Evolutionary conservation across 164 flowering plant species (phyloP), one percentile per base, ranked within the genome.

Genomic region (Liriodendron chinense): DNA sequence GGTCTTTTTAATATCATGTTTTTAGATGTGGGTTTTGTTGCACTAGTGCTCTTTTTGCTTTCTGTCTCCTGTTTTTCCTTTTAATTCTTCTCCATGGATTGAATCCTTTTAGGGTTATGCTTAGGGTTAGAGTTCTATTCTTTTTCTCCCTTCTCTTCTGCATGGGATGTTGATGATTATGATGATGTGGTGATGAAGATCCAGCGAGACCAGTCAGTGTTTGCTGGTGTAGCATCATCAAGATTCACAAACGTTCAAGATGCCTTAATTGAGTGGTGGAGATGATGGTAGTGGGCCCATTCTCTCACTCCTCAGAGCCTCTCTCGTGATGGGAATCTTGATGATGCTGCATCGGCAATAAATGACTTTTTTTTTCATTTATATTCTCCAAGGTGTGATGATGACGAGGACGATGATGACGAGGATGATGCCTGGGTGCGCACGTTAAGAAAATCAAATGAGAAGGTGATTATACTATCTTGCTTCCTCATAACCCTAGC

Each of bases 281-380:
- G 24, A 22, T 64, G 57, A n/a, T 71, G 75, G 23, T 7, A 20
- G 78, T 65, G 63, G 74, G 69, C 67, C 67, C 57, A 9, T 53
- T 53, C 57, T 53, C 57, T 53, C 57, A 53, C 26, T 59, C 20
- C 78, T 53, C 49, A 65, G 49, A 21, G 59, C 68, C 79, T 78
- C 72, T 69, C 18, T 65, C 43, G 61, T 5, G 21, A 47, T 87
- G 87, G 50, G 89, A 87, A 87, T 87, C 89, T 87, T 85, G 89
- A 87, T 87, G 89, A 87, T 87, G 89, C 89, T 87, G 85, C 89
- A 82, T 83, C 82, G 79, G 87, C 89, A 82, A 87, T 82, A 72
- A 75, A 79, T 85, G 86, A 75, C 89, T 86, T 13, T 28, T 76
- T 53, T 21, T 47, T 53, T 53, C 12, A 4, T 9, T 53, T 9